Conservation (phyloP, 495 filamentous ascomycete genomes). For the Hypoxylon crocopeplum region DNA sequence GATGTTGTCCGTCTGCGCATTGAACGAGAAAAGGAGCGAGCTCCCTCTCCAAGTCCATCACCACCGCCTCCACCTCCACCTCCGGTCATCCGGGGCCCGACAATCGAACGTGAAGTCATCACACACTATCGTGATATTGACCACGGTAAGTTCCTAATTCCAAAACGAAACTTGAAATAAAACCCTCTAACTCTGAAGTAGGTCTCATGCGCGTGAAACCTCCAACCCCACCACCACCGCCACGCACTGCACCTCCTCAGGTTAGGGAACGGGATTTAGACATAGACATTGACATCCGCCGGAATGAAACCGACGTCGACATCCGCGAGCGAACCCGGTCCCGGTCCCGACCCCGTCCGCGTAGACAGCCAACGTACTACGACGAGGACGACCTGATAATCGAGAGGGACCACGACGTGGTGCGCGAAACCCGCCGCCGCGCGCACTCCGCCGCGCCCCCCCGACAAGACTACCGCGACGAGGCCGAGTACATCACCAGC, state of each 20-base stretch:
- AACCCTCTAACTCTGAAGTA: constrained; percentile 28
- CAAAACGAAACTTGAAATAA: neutral
- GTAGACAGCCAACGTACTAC: constrained; percentile 44
- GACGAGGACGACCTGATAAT: constrained; percentile 51
- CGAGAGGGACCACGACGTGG: constrained; percentile 67
- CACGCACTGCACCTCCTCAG: constrained; percentile 42
- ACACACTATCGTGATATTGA: constrained; percentile 88
- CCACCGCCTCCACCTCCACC: constrained; percentile 57
- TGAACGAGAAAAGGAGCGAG: constrained; percentile 45
- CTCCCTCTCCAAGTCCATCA: constrained; percentile 47
- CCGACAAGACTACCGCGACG: constrained; percentile 54
- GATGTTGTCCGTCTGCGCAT: constrained; percentile 49
- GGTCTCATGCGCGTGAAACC: constrained; percentile 51
- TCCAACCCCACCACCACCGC: constrained; percentile 56
- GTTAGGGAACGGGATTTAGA: constrained; percentile 52
- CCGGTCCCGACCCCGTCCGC: constrained; percentile 47
- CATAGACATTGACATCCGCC: constrained; percentile 60
- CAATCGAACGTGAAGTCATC: constrained; percentile 80
- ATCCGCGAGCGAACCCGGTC: constrained; percentile 47
- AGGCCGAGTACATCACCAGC: constrained; percentile 71
- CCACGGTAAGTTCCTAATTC: constrained; percentile 65
- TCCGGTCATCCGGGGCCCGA: constrained; percentile 67
- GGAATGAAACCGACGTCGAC: constrained; percentile 57
- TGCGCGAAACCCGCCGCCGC: constrained; percentile 53
- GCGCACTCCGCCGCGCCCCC: constrained; percentile 58